Evolutionary conservation across 169 alveolate species (phyloP), one percentile per base, ranked within the genome.

Genomic region (Neospora caninum): DNA sequence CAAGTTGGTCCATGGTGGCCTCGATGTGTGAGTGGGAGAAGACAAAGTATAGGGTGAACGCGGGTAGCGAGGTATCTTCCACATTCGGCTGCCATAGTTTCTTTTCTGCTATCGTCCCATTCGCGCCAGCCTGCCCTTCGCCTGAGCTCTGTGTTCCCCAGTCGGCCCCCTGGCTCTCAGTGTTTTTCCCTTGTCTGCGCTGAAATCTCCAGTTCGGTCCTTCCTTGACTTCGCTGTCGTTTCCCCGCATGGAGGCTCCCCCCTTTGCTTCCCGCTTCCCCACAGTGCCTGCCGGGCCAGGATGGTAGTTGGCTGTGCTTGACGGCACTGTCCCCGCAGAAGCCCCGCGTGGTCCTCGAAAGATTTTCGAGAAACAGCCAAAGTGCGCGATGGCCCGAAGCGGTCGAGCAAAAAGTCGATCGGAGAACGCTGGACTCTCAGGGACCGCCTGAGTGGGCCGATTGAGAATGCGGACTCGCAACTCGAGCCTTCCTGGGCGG

Each of bases 21-120:
- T 82, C 89, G 54, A 82, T 82, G 36, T 36, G 18, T 13, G 89
- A n/a, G 39, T 82, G 89, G 42, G 89, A 82, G 67, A 82, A 82
- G 16, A 82, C 89, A 36, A 82, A 82, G 67, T 82, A 82, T 10
- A 82, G 89, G 25, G 89, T 41, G 41, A 82, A 82, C 54, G 39
- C 31, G 25, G 89, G 89, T 20, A 82, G 39, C 10, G 89, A 82
- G 58, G 54, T 82, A 49, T 82, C 89, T 38, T 78, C 87, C 42
- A 25, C 45, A 34, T 39, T 34, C 25, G 39, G 53, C 43, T 18
- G 27, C 87, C 87, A 78, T 22, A 34, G 25, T n/a, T 16, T 10
- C 34, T 64, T 29, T 0, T 49, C 58, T 49, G 0, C 58, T 49
- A 13, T 49, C 34, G 83, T 70, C 83, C 39, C 34, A 0, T 16